Evolutionary conservation across 2,329 filamentous ascomycete species (phyloP), one percentile per base, ranked within the genome.

Genomic region (Aspergillus sp.): DNA sequence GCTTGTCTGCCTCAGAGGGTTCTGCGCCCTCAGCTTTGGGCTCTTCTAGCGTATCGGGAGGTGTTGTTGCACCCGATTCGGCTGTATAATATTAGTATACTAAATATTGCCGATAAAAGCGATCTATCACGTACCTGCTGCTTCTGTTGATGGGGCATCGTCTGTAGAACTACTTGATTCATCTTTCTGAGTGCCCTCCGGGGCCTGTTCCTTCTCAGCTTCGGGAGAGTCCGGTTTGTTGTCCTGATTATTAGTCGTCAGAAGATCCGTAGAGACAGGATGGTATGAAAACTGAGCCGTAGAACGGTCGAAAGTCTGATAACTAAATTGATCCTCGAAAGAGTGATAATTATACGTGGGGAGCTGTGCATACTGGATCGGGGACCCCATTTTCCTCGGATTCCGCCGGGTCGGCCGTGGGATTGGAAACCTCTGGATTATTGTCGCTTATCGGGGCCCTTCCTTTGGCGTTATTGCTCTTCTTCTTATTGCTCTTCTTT

Each of bases 311-410:
- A 73, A 78, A 49, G 73, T 75, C 68, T 78, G 75, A 68, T 78
- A 79, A 62, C 73, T 70, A 45, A 49, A 43, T 43, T 37, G 31
- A 72, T 66, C 64, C 62, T 76, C 70, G 66, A 75, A 70, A 55
- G 67, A 71, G 65, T 77, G 74, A 69, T 79, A 79, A 63, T 74
- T 61, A 69, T 72, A 79, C 56, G 63, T 61, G 68, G 76, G 71
- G 70, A 77, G 62, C 56, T 75, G 59, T 71, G 76, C 77, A 74
- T 79, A 79, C 77, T 75, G 67, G 67, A 67, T 72, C 55, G 64
- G 50, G 51, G 57, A 53, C 55, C 63, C 66, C 76, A 77, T 78
- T 65, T 70, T 76, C 68, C 62, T 59, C 60, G 58, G 63, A 62
- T 63, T 66, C 67, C 63, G 66, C 64, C 63, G 68, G 63, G 63